Evolutionary conservation across 2,329 filamentous ascomycete species (phyloP).

Genomic region (Tothia fuscella): DNA sequence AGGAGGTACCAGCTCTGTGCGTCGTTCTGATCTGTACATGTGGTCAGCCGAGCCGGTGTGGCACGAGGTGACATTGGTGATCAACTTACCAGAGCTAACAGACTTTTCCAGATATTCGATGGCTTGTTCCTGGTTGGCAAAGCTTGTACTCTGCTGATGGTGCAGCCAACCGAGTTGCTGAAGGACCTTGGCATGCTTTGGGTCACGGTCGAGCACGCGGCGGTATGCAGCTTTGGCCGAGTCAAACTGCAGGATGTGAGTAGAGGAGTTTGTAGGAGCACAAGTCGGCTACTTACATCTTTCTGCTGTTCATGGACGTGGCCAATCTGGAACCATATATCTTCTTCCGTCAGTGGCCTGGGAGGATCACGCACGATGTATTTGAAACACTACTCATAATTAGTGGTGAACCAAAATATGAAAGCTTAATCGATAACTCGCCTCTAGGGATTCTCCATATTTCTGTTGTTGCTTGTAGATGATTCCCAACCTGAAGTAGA

Average conservation of each 20-base stretch:
- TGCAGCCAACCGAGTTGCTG: slow-evolving; percentile 97
- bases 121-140: slow-evolving; percentile 84
- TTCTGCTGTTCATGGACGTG: slow-evolving; percentile 99
- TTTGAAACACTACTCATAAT: slow-evolving; percentile 70
- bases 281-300: slow-evolving; percentile 55
- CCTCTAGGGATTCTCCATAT: slow-evolving; percentile 82
- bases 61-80: slow-evolving; percentile 12
- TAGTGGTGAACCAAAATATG: background rate
- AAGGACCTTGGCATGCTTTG: slow-evolving; percentile 92
- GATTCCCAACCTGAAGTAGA: slow-evolving; percentile 97
- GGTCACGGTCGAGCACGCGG: slow-evolving; percentile 85
- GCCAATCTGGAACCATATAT: slow-evolving; percentile 99
- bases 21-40: slow-evolving; percentile 65
- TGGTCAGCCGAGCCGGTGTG: slow-evolving; percentile 14
- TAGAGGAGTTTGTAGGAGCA: background rate
- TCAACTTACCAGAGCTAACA: slow-evolving; percentile 63
- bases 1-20: slow-evolving; percentile 98
- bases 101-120: slow-evolving; percentile 98
- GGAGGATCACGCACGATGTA: slow-evolving; percentile 93
- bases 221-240: slow-evolving; percentile 85
- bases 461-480: slow-evolving; percentile 99
- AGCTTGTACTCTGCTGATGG: slow-evolving; percentile 88
- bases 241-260: slow-evolving; percentile 53
- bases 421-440: slow-evolving; percentile 28
- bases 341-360: slow-evolving; percentile 84